Percentiles rank a stretch among this genome's conserved stretches.
phyloP scores from a whole-genome alignment of 2,329 filamentous ascomycete genomes.

The Coleophoma eucalyptorum region DNA sequence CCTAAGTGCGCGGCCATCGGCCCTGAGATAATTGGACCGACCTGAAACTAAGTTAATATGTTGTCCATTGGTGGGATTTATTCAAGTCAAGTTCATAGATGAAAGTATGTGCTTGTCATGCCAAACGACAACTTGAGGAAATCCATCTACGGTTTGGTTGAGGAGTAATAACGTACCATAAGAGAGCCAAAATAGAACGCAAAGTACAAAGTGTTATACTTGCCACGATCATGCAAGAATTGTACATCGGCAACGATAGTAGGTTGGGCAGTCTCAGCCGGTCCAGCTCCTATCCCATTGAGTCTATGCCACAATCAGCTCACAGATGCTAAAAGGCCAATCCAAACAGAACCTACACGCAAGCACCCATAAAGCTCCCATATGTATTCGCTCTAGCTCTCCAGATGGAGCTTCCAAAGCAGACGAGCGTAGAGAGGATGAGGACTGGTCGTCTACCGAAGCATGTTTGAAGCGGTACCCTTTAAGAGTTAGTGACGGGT shows the following conservation, averaged over 20 bases:
- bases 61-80: no score
- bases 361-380: constrained; percentile 60
- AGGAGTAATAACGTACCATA: constrained; percentile 39
- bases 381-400: constrained; percentile 54
- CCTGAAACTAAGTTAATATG: constrained; percentile 20
- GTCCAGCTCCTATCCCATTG: constrained; percentile 59
- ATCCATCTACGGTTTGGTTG: background rate
- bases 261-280: constrained; percentile 58
- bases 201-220: constrained; percentile 51
- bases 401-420: constrained; percentile 41
- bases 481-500: background rate
- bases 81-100: no score
- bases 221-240: constrained; percentile 62
- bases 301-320: constrained; percentile 27
- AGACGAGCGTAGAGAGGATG: constrained; percentile 39
- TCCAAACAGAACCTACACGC: constrained; percentile 28
- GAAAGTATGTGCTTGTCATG: no score
- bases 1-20: constrained; percentile 55
- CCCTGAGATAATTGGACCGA: constrained; percentile 55
- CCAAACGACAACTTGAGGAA: no score
- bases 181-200: constrained; percentile 58
- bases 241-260: constrained; percentile 61
- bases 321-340: background rate
- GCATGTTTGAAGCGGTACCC: constrained; percentile 41
- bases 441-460: constrained; percentile 44